Percentiles rank a stretch among this genome's conserved stretches.
These are phyloP conservation scores for fission yeast (Schizosaccharomyces pombe) DNA, from an alignment of 805 yeast species.

Conservation along the genomic window DNA sequence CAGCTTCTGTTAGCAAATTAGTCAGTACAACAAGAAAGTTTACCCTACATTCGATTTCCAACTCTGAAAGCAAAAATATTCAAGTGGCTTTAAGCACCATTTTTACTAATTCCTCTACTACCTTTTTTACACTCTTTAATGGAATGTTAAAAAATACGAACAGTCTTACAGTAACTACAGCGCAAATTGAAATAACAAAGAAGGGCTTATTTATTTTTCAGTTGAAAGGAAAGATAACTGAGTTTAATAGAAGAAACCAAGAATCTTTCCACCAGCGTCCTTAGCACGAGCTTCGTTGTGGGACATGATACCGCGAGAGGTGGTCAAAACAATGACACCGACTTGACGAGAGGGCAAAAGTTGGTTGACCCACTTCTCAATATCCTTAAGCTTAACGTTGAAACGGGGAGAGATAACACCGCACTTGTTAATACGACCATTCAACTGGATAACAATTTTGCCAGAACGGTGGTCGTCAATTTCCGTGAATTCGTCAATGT, in stretches of 20 bases:
- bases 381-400: conserved; percentile 84
- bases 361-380: conserved; percentile 97
- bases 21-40: not conserved
- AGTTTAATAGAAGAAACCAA: conserved; percentile 82
- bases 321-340: conserved; percentile 92
- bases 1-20: not conserved
- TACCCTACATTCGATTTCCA: not conserved
- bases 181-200: not conserved
- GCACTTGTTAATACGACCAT: conserved; percentile 96
- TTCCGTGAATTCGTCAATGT: conserved; percentile 96
- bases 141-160: too few species aligned
- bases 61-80: not conserved
- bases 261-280: conserved; percentile 97
- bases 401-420: conserved; percentile 98
- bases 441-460: conserved; percentile 84
- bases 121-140: too few species aligned
- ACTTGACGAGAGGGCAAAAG: conserved; percentile 97
- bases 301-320: conserved; percentile 98
- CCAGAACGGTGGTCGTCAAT: conserved; percentile 98
- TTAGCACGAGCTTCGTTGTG: conserved; percentile 99
- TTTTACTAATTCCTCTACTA: too few species aligned
- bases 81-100: too few species aligned
- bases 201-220: not conserved
- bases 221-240: not conserved
- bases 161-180: too few species aligned